phyloP scores from a whole-genome alignment of 345 rosid genomes.

The Xanthoceras sorbifolium region DNA sequence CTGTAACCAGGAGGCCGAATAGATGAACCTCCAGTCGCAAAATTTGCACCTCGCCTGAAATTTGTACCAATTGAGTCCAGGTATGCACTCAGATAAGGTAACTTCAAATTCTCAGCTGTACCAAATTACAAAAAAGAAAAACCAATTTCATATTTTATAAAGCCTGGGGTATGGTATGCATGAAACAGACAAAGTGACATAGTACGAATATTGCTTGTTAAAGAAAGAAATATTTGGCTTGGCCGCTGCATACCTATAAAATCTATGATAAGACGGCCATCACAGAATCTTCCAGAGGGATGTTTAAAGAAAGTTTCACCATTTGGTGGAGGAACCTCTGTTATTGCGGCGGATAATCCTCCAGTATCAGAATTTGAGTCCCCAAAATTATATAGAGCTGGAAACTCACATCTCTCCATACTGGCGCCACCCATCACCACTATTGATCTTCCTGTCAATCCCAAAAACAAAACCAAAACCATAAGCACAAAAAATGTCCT shows the following conservation, averaged over 20 bases:
- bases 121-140: neutral
- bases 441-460: constrained; percentile 6
- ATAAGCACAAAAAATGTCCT: constrained; percentile 21
- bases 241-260: constrained; percentile 30
- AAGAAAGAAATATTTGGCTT: too few relatives aligned
- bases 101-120: constrained; percentile 62
- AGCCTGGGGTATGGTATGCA: neutral
- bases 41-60: constrained; percentile 71
- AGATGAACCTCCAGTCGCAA: constrained; percentile 76
- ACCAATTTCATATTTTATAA: neutral
- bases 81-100: constrained; percentile 65
- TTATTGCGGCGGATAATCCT: constrained; percentile 53
- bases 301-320: constrained; percentile 76
- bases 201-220: neutral
- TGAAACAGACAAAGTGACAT: too few relatives aligned
- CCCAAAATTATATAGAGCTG: constrained; percentile 72
- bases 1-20: constrained; percentile 62
- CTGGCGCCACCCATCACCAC: neutral
- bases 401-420: constrained; percentile 35
- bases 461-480: constrained; percentile 32
- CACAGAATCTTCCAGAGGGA: constrained; percentile 65
- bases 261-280: constrained; percentile 74
- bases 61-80: constrained; percentile 64
- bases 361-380: constrained; percentile 85
- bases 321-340: constrained; percentile 53